phyloP scores from a whole-genome alignment of 2,329 filamentous ascomycete species.

The Ascochyta pisi region DNA sequence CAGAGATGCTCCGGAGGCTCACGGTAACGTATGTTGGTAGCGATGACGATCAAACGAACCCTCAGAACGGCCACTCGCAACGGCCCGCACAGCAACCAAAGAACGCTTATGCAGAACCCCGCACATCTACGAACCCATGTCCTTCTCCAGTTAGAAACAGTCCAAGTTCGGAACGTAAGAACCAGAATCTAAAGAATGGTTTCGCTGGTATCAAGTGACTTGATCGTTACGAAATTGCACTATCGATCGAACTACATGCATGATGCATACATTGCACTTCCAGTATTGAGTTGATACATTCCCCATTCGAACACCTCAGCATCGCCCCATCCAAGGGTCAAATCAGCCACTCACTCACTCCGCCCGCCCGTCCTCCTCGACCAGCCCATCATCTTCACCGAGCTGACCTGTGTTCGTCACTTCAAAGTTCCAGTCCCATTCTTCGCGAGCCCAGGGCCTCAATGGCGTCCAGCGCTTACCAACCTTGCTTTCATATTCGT shows the following conservation, averaged over 20 bases:
- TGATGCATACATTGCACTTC: neutral
- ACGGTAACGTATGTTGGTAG: neutral
- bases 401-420: no score
- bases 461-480: constrained; percentile 6
- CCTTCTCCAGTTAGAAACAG: neutral
- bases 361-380: neutral
- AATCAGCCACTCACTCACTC: neutral
- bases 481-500: constrained; percentile 15
- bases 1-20: neutral
- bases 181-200: neutral
- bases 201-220: neutral
- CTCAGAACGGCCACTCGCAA: neutral
- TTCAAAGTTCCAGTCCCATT: neutral
- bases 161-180: neutral
- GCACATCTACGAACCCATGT: neutral
- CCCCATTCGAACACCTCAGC: neutral
- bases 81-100: constrained; percentile 1
- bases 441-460: neutral
- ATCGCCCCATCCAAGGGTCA: neutral
- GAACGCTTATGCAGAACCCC: neutral
- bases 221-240: neutral
- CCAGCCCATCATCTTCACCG: neutral
- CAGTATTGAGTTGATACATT: neutral
- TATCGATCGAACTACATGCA: neutral
- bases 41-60: neutral